Percentiles rank a stretch among this genome's conserved stretches.
These are phyloP conservation scores for Geoglossum cookeanum DNA, from an alignment of 2,329 filamentous ascomycete species.

Conservation along the genomic window DNA sequence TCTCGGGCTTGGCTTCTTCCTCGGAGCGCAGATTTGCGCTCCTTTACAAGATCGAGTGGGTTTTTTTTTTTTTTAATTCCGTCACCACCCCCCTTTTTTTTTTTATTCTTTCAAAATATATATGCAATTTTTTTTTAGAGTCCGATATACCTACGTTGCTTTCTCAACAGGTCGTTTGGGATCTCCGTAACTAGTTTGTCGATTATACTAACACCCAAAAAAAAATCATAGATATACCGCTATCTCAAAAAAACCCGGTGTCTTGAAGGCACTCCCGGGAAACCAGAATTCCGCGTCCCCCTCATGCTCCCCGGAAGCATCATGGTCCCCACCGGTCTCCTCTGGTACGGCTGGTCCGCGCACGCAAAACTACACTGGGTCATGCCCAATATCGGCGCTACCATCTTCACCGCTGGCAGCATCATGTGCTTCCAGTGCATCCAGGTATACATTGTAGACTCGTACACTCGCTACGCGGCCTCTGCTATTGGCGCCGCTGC, in stretches of 20 bases:
- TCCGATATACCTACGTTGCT: too few species aligned
- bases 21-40: conserved; percentile 30
- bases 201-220: background rate
- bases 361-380: conserved; percentile 32
- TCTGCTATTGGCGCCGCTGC: conserved; percentile 25
- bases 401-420: conserved; percentile 28
- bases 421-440: conserved; percentile 26
- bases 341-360: conserved; percentile 39
- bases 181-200: background rate
- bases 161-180: too few species aligned
- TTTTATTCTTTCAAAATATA: background rate
- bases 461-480: conserved; percentile 26
- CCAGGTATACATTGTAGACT: conserved; percentile 26
- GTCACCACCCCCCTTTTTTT: background rate
- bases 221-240: background rate
- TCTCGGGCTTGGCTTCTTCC: conserved; percentile 41
- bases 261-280: conserved; percentile 11
- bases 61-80: conserved; percentile 3
- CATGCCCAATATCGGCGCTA: conserved; percentile 33
- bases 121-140: too few species aligned
- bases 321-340: conserved; percentile 32
- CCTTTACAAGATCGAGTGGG: conserved; percentile 25
- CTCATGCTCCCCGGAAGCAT: conserved; percentile 34
- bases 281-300: conserved; percentile 44
- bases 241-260: background rate